phyloP scores from a whole-genome alignment of 2,329 filamentous ascomycete genomes.

The Cercospora berteroae region DNA sequence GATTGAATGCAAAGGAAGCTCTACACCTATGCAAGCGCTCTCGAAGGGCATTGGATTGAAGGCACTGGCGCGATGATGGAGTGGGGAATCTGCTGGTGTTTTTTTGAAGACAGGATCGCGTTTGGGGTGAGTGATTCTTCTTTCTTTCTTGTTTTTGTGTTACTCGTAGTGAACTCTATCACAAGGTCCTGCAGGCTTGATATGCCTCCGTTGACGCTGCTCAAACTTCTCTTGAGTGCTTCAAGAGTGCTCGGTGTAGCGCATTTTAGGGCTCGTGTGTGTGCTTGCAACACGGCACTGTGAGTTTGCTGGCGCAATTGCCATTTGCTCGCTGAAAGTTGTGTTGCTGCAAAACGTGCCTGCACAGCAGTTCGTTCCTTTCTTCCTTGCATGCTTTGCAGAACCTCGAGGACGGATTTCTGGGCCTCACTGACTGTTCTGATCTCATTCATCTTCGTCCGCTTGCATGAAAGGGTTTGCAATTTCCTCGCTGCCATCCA shows the following conservation, averaged over 20 bases:
- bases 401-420: neutral
- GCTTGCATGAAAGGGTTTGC: conserved; percentile 83
- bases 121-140: neutral
- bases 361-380: neutral
- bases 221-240: neutral
- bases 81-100: too few species aligned
- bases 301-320: neutral
- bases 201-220: neutral
- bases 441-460: conserved; percentile 53
- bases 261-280: neutral
- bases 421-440: neutral
- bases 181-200: too few species aligned
- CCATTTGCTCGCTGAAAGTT: neutral
- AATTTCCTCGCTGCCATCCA: conserved; percentile 94
- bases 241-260: neutral
- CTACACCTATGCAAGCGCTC: too few species aligned
- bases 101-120: neutral
- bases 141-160: neutral
- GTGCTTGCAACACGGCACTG: neutral
- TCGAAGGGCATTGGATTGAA: too few species aligned
- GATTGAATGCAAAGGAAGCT: too few species aligned
- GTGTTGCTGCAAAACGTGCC: neutral
- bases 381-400: neutral
- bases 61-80: too few species aligned
- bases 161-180: too few species aligned